Base-by-base conservation (phyloP, 176 grass and related monocot genomes). In the Zea luxurians region DNA sequence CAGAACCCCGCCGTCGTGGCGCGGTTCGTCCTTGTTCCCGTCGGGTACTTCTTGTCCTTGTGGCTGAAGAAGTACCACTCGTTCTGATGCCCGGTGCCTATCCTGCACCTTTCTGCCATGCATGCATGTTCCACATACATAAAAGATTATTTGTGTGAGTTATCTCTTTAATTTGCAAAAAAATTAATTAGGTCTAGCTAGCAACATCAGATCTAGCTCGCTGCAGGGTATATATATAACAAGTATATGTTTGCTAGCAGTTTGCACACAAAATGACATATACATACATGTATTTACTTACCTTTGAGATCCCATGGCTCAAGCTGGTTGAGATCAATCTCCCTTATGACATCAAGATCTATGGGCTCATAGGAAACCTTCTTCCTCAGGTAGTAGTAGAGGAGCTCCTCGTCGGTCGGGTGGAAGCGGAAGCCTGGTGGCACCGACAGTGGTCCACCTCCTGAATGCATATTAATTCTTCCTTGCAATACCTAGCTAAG, bases 251-350 rank as follows among this genome's bases (percentile, higher is more conserved):
- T 27, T 27, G 27, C 27, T 54, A 7, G 13, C 52, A 12, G 13
- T 41, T 41, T 10, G 4, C 13, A n/a, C 42, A 17, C 7, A 48
- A 48, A 15, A 54, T 17, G 1, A 2, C 27, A 27, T 27, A 27
- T 27, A 27, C 27, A 27, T 20, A 48, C 18, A 48, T 48, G 20
- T 37, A 37, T 38, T 27, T 27, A 27, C 27, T 74, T 77, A 93
- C 93, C 91, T 97, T 93, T 93, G 53, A 97, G 91, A 78, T 97
- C 94, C 94, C 91, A 97, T n/a, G 94, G 94, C 78, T 97, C 94
- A 48, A 93, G 89, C 76, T 85, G 93, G 80, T 93, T 97, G 48
- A 92, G 84, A 41, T 92, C 94, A 61, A 97, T 89, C 38, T 93
- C 89, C 79, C 94, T 88, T 74, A 97, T 92, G 77, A 97, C 87